phyloP scores from a whole-genome alignment of 2,329 filamentous ascomycete species.

The Fusarium sp. region DNA sequence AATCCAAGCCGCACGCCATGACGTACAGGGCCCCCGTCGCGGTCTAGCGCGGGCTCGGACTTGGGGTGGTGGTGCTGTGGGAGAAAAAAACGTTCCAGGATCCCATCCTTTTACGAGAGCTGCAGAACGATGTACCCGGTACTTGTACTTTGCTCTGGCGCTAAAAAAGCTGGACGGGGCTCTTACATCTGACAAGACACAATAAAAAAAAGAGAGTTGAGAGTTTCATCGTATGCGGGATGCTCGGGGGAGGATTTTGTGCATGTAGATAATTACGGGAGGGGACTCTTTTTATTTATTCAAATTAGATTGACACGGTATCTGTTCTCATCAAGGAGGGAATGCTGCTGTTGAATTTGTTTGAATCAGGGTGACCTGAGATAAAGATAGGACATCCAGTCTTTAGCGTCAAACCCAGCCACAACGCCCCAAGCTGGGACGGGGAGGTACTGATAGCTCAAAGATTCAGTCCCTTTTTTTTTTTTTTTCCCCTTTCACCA shows the following conservation, averaged over 20 bases:
- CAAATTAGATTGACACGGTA: background rate
- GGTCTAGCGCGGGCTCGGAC: slow-evolving; percentile 17
- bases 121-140: slow-evolving; percentile 30
- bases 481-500: background rate
- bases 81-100: slow-evolving; percentile 12
- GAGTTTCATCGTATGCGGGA: slow-evolving; percentile 10
- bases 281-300: background rate
- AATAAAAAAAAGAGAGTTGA: background rate
- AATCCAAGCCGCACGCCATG: slow-evolving; percentile 39
- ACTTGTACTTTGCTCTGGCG: slow-evolving; percentile 19
- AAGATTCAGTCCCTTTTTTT: background rate
- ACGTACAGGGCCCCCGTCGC: slow-evolving; percentile 28
- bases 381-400: slow-evolving; percentile 34
- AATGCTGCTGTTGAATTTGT: background rate
- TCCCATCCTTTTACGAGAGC: slow-evolving; percentile 28
- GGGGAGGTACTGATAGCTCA: background rate
- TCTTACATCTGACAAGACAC: background rate
- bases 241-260: background rate
- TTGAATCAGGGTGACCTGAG: slow-evolving; percentile 17
- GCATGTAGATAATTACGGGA: background rate
- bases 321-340: background rate
- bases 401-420: slow-evolving; percentile 36
- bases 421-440: slow-evolving; percentile 17
- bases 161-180: background rate
- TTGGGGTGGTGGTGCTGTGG: background rate